These are phyloP conservation scores for Scortechinia acanthostroma DNA, from an alignment of 2,329 filamentous ascomycete species.

Conservation along the genomic window DNA sequence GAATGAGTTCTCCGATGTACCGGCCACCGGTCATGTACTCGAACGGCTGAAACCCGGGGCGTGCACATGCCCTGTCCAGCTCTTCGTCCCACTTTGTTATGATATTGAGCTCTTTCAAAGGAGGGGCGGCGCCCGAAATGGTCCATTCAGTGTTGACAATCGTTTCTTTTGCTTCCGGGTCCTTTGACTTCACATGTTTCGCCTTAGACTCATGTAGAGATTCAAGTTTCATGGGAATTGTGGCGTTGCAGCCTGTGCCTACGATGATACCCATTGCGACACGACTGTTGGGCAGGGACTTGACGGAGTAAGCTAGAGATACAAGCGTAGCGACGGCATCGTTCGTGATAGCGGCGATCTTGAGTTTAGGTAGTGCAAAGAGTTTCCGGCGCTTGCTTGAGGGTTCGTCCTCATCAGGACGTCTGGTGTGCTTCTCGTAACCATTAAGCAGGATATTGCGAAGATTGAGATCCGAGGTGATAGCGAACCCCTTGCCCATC, in stretches of 20 bases:
- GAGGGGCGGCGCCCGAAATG: slow-evolving; percentile 67
- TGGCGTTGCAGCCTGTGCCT: slow-evolving; percentile 76
- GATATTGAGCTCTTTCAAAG: slow-evolving; percentile 53
- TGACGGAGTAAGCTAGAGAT: slow-evolving; percentile 68
- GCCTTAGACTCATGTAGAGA: slow-evolving; percentile 52
- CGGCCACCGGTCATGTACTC: slow-evolving; percentile 79
- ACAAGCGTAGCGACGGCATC: slow-evolving; percentile 75
- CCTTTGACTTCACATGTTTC: slow-evolving; percentile 15
- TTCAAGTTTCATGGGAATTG: slow-evolving; percentile 61
- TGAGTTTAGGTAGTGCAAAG: slow-evolving; percentile 49
- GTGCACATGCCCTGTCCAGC: slow-evolving; percentile 60
- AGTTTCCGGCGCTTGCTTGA: not conserved
- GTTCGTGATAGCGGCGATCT: slow-evolving; percentile 72
- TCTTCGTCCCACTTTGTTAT: slow-evolving; percentile 66
- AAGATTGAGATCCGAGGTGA: slow-evolving; percentile 51
- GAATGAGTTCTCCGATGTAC: slow-evolving; percentile 71
- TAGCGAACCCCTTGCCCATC: slow-evolving; percentile 67
- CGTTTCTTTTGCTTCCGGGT: slow-evolving; percentile 48
- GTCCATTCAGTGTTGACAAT: slow-evolving; percentile 82
- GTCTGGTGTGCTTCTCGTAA: slow-evolving; percentile 40
- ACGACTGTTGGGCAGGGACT: slow-evolving; percentile 49
- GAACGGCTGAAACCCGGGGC: slow-evolving; percentile 72
- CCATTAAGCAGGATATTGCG: slow-evolving; percentile 49
- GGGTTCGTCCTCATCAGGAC: slow-evolving; percentile 10
- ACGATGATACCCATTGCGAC: slow-evolving; percentile 76